Evolutionary conservation across 2,329 filamentous ascomycete species (phyloP).

Genomic region (Colletotrichum navitas): DNA sequence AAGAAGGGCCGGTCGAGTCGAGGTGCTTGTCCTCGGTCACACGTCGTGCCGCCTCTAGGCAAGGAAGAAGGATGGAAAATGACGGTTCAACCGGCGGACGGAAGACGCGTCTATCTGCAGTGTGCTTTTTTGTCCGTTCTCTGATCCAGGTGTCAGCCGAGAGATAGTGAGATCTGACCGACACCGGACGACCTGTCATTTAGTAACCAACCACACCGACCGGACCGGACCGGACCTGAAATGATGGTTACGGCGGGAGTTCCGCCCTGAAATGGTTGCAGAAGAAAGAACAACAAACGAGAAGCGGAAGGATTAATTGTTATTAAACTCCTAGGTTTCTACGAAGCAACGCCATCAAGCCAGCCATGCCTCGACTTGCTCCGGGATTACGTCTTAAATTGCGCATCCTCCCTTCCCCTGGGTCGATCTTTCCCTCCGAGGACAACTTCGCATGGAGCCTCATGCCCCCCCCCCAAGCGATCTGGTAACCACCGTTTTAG

Average conservation of each 20-base stretch:
- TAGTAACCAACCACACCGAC: background rate
- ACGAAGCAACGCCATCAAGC: too few relatives aligned
- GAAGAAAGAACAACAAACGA: background rate
- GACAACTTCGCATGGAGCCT: too few relatives aligned
- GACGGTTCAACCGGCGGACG: background rate
- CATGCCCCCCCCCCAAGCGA: too few relatives aligned
- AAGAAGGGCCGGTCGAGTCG: background rate
- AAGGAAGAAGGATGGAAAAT: background rate
- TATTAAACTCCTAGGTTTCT: background rate
- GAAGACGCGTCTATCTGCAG: too few relatives aligned
- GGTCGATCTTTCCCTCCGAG: too few relatives aligned
- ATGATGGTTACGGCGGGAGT: too few relatives aligned
- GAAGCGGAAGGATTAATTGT: background rate
- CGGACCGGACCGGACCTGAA: background rate
- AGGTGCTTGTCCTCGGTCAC: too few relatives aligned
- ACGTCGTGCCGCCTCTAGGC: too few relatives aligned
- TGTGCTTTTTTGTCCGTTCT: too few relatives aligned
- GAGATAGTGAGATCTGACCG: background rate
- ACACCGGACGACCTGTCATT: background rate
- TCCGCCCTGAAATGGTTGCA: too few relatives aligned
- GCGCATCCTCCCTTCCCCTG: background rate
- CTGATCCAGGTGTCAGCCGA: too few relatives aligned
- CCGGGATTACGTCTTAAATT: background rate
- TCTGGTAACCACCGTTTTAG: too few relatives aligned
- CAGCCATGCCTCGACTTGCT: background rate